These are phyloP conservation scores for Solanum tarijense DNA, from an alignment of 257 asterid species.

Conservation along the genomic window DNA sequence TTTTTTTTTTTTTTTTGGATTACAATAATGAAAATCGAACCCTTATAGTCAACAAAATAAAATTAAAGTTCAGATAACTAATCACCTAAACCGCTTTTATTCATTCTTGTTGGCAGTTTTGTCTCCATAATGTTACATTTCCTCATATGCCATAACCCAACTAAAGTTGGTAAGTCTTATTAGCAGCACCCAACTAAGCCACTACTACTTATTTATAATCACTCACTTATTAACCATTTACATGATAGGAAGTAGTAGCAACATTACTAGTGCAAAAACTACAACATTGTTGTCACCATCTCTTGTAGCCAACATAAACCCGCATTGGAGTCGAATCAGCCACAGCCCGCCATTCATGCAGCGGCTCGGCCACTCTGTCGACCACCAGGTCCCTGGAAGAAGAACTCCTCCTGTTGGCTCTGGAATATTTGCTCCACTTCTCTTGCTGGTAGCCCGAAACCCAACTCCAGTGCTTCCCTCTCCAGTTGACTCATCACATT, in stretches of 20 bases:
- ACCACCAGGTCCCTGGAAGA: conserved; percentile 49
- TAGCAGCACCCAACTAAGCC: not conserved
- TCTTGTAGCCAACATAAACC: not conserved
- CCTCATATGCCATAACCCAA: not conserved
- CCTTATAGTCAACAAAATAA: too few species aligned
- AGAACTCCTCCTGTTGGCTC: conserved; percentile 38
- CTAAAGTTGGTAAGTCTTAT: not conserved
- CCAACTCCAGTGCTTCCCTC: conserved; percentile 48
- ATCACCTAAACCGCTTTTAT: not conserved
- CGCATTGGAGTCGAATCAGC: not conserved
- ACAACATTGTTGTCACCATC: not conserved
- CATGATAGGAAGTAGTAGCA: not conserved
- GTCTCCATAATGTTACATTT: not conserved
- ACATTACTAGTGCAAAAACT: not conserved
- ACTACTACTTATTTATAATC: not conserved
- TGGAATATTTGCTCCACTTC: conserved; percentile 53
- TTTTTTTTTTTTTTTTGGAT: too few species aligned
- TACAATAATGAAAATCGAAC: too few species aligned
- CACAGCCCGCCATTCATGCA: conserved; percentile 5
- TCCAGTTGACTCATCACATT: conserved; percentile 41
- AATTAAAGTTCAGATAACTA: too few species aligned
- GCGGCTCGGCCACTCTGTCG: conserved; percentile 19
- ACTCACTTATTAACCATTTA: not conserved
- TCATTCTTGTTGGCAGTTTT: not conserved
- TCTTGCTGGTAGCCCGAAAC: conserved; percentile 46